Evolutionary conservation across 257 asterid genomes (phyloP).

Genomic region (Plantago ovata): DNA sequence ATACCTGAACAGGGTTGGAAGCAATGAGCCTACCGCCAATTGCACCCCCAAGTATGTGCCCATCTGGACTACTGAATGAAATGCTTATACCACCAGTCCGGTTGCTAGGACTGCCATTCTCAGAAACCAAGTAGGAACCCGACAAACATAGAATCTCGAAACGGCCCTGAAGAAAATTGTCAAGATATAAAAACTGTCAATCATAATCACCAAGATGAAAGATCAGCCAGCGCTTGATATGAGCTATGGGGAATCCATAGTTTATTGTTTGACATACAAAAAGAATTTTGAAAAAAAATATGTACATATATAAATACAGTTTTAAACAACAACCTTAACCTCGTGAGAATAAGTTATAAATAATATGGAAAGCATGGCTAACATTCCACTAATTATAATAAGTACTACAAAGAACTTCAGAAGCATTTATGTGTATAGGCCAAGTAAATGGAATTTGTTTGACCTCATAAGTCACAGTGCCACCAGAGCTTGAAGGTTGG

Average conservation of each 20-base stretch:
- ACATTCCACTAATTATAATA: background rate
- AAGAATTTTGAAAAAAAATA: too few relatives aligned
- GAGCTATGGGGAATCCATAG: too few relatives aligned
- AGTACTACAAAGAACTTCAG: background rate
- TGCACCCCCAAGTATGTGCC: slow-evolving; percentile 71
- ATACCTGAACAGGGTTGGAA: slow-evolving; percentile 66
- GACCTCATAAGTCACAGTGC: slow-evolving; percentile 83
- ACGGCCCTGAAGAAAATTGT: slow-evolving; percentile 47
- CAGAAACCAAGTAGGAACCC: slow-evolving; percentile 65
- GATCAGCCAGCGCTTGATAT: too few relatives aligned
- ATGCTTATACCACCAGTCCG: slow-evolving; percentile 75
- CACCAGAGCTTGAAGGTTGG: slow-evolving; percentile 61
- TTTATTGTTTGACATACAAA: too few relatives aligned
- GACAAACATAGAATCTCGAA: slow-evolving; percentile 71
- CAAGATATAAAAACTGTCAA: background rate
- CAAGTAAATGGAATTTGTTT: slow-evolving; percentile 17
- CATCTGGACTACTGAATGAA: slow-evolving; percentile 66
- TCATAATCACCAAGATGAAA: too few relatives aligned
- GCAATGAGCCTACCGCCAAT: slow-evolving; percentile 70
- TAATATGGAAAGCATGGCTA: too few relatives aligned
- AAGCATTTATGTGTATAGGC: background rate
- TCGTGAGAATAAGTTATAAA: too few relatives aligned
- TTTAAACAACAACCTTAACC: too few relatives aligned
- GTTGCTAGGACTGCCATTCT: slow-evolving; percentile 59
- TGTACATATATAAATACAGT: too few relatives aligned